Percentiles rank a stretch among this genome's conserved stretches.
Evolutionary conservation across 2,329 filamentous ascomycete genomes (phyloP).

Genomic region (Myriosclerotinia scirpicola): DNA sequence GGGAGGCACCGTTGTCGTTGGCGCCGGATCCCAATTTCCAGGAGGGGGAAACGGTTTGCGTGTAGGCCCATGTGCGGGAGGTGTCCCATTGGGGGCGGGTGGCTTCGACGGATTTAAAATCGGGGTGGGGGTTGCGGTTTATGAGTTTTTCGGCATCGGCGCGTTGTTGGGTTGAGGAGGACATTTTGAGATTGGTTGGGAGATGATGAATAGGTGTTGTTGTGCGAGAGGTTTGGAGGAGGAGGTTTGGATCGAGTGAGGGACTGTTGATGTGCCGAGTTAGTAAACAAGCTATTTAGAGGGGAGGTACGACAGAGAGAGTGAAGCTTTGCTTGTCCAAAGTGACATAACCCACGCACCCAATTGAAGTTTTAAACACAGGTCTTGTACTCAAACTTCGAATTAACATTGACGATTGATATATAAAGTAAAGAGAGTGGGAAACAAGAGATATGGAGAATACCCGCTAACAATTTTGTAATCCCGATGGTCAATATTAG

Average conservation of each 20-base stretch:
- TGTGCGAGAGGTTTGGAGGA: neutral
- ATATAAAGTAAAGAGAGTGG: no score
- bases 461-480: neutral
- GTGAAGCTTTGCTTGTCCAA: neutral
- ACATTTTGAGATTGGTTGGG: conserved; percentile 27
- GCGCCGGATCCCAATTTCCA: conserved; percentile 68
- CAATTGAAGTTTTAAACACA: neutral
- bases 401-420: neutral
- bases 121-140: conserved; percentile 67
- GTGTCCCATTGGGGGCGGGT: conserved; percentile 61
- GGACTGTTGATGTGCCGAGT: conserved; percentile 2
- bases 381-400: neutral
- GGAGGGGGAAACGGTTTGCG: conserved; percentile 61
- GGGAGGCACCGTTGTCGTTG: conserved; percentile 52
- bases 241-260: neutral
- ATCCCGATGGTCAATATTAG: neutral
- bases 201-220: conserved; percentile 6
- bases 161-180: conserved; percentile 23
- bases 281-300: neutral
- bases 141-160: conserved; percentile 38
- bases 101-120: conserved; percentile 73
- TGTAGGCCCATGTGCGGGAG: conserved; percentile 52
- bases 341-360: neutral
- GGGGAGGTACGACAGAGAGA: neutral
- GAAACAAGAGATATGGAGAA: neutral